A percentile compares a stretch with the other conserved stretches of the same genome.
phyloP scores from a whole-genome alignment of 2,329 filamentous ascomycete genomes.

The Capronia coronata region DNA sequence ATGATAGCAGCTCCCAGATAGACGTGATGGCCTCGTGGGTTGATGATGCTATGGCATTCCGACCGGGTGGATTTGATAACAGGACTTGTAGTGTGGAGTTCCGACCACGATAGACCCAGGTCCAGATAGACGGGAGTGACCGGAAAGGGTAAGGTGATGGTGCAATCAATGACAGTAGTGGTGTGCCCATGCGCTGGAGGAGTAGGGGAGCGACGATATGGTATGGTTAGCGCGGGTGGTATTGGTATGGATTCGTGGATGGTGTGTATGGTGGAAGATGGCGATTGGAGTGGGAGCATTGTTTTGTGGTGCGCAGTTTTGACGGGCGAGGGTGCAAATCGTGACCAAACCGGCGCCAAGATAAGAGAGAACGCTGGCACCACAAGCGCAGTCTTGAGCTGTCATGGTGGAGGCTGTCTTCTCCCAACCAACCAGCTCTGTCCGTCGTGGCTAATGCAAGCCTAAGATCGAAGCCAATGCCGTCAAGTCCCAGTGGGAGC shows the following conservation, averaged over 20 bases:
- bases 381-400: neutral
- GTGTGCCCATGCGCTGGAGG: neutral
- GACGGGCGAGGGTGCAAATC: too few species aligned
- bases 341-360: slow-evolving; percentile 7
- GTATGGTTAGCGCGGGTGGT: neutral
- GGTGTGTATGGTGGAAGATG: neutral
- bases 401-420: neutral
- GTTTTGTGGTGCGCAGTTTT: neutral
- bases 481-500: neutral
- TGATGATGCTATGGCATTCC: neutral
- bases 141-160: slow-evolving; percentile 9
- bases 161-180: neutral
- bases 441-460: neutral
- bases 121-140: slow-evolving; percentile 7
- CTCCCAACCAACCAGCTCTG: neutral
- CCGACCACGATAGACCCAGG: neutral
- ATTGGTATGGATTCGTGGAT: neutral
- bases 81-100: slow-evolving; percentile 4
- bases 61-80: slow-evolving; percentile 5
- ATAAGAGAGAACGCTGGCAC: slow-evolving; percentile 1
- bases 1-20: too few species aligned
- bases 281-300: neutral
- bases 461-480: slow-evolving; percentile 18
- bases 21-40: neutral
- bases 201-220: neutral